phyloP scores from a whole-genome alignment of 75 land plant genomes.

The Selaginella moellendorffii region DNA sequence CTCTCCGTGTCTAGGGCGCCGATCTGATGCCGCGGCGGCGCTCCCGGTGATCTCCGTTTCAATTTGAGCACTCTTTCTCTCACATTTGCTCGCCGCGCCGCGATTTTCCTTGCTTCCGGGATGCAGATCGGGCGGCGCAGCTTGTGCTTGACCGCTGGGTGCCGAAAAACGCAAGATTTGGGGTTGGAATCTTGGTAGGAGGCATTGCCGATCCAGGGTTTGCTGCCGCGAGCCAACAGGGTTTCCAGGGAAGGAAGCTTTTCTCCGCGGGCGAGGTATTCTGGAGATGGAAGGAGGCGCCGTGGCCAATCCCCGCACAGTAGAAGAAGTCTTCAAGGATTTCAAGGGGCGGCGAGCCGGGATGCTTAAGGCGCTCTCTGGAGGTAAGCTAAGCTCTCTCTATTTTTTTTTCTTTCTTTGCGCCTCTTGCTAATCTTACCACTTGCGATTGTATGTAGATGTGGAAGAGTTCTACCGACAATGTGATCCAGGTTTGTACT shows the following conservation, averaged over 20 bases:
- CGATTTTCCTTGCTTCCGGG: not conserved
- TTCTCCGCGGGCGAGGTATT: too few relatives aligned
- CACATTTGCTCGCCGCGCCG: too few relatives aligned
- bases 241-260: not conserved
- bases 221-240: too few relatives aligned
- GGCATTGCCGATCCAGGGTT: not conserved
- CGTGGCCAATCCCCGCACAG: slow-evolving; percentile 6
- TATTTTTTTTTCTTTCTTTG: not conserved
- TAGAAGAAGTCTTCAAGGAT: not conserved
- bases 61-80: too few relatives aligned
- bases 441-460: not conserved
- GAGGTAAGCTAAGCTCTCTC: not conserved
- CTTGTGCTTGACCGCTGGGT: too few relatives aligned
- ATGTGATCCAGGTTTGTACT: not conserved
- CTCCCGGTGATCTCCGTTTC: too few relatives aligned
- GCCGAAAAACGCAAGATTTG: not conserved
- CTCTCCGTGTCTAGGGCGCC: too few relatives aligned
- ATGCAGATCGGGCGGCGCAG: not conserved
- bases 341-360: not conserved
- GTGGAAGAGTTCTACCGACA: not conserved
- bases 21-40: too few relatives aligned
- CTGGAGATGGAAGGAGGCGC: slow-evolving; percentile 17
- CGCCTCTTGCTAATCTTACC: not conserved
- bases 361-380: not conserved
- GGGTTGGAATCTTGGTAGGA: not conserved